phyloP scores from a whole-genome alignment of 768 basidiomycete species.

The Boletales sp. region DNA sequence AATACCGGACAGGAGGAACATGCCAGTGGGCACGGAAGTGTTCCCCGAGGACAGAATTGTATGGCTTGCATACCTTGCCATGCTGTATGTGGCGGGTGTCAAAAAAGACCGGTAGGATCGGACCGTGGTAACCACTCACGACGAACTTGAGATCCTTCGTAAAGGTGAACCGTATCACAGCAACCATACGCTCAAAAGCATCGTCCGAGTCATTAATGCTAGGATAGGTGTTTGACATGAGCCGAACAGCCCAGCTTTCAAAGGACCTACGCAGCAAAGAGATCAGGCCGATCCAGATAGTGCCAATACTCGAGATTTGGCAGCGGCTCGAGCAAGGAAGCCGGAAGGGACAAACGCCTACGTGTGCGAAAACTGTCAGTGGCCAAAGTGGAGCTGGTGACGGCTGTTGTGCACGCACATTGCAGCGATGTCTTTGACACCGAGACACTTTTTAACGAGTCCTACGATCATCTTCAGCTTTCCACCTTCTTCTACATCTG shows the following conservation, averaged over 20 bases:
- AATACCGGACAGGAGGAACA: conserved; percentile 56
- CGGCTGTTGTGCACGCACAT: conserved; percentile 54
- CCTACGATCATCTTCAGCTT: conserved; percentile 93
- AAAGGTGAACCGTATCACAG: conserved; percentile 82
- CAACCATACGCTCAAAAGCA: conserved; percentile 94
- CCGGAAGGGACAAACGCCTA: conserved; percentile 90
- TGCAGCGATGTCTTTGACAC: conserved; percentile 92
- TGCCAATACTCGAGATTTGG: conserved; percentile 98
- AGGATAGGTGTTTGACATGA: conserved; percentile 8
- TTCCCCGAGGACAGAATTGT: conserved; percentile 84
- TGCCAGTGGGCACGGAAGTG: conserved; percentile 90
- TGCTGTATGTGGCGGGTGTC: conserved; percentile 44
- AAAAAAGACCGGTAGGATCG: neutral
- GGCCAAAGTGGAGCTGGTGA: conserved; percentile 4
- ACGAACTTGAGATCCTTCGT: conserved; percentile 94
- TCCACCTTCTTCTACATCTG: conserved; percentile 78
- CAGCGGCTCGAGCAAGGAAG: conserved; percentile 88
- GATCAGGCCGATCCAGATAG: conserved; percentile 86
- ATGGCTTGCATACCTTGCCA: conserved; percentile 92
- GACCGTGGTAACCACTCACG: conserved; percentile 40
- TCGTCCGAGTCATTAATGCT: conserved; percentile 92
- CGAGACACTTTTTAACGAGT: conserved; percentile 86
- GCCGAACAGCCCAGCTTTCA: neutral
- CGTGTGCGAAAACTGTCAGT: conserved; percentile 11
- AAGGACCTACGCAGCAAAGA: conserved; percentile 80